A percentile compares a stretch with the other conserved stretches of the same genome.
Evolutionary conservation across 257 asterid species (phyloP).

Genomic region (Knoxia roxburghii): DNA sequence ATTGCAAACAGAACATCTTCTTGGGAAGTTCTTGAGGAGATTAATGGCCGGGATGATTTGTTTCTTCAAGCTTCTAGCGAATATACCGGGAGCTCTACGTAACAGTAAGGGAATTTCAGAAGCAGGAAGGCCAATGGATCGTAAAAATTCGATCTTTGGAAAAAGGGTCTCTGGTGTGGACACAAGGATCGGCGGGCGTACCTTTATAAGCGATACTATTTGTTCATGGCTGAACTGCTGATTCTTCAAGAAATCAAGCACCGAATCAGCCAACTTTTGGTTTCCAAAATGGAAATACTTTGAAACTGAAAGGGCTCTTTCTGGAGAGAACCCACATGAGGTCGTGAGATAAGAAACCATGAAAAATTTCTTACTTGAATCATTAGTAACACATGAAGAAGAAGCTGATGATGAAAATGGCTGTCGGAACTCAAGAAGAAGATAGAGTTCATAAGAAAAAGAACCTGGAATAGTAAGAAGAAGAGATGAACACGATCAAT

Average conservation of each 20-base stretch:
- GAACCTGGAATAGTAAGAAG: neutral
- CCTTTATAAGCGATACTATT: neutral
- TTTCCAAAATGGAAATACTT: conserved; percentile 8
- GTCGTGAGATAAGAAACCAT: conserved; percentile 15
- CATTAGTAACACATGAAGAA: neutral
- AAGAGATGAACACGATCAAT: too few relatives aligned
- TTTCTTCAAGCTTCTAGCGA: conserved; percentile 20
- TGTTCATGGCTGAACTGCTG: conserved; percentile 16
- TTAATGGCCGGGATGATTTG: conserved; percentile 15
- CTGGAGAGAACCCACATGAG: conserved; percentile 25
- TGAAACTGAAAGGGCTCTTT: conserved; percentile 24
- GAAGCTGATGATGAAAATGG: conserved; percentile 3
- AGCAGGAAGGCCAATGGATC: conserved; percentile 14
- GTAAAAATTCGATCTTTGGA: conserved; percentile 24
- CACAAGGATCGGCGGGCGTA: conserved; percentile 7
- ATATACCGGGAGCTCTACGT: conserved; percentile 8
- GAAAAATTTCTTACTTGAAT: conserved; percentile 7
- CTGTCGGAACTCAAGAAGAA: neutral
- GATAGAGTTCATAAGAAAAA: neutral
- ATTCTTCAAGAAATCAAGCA: conserved; percentile 10
- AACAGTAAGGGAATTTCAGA: neutral
- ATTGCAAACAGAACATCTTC: conserved; percentile 2
- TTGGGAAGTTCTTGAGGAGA: conserved; percentile 6
- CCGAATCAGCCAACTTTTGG: conserved; percentile 16
- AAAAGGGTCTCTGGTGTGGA: conserved; percentile 17